Base-by-base conservation (phyloP, 2,329 filamentous ascomycete genomes). In the Apiospora aurea region DNA sequence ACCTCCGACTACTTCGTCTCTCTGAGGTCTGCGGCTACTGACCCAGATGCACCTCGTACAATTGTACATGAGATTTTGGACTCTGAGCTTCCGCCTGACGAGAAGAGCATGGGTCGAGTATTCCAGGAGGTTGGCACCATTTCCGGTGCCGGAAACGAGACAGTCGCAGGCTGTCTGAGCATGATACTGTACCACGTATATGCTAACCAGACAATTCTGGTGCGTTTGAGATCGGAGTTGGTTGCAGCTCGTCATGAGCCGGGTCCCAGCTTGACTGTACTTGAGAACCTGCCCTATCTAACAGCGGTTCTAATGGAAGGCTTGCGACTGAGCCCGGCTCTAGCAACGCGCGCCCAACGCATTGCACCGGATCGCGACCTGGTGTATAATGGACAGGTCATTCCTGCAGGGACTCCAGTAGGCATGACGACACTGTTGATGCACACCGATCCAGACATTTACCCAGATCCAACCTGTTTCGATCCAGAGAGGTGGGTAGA, bases 231-330 rank as follows among this genome's bases (percentile, higher is more conserved):
- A 21, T n/a, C 43, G 1, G 67, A 69, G 67, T 29, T 69, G 2
- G 41, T 43, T 18, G 46, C n/a, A 4, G 4, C 46, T 8, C 46
- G 41, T 8, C 44, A 24, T 14, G n/a, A n/a, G n/a, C n/a, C n/a
- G n/a, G n/a, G n/a, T n/a, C n/a, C n/a, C n/a, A n/a, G n/a, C n/a
- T 6, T 29, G 41, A 34, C 11, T 2, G 34, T 21, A 51, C 10
- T 29, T 51, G 67, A 80, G 83, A 70, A 74, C 57, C 76, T 85
- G 38, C 82, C 82, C 0, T 88, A 87, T 73, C 82, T 89, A 29
- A 78, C 82, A 41, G 86, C 85, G n/a, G 85, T 88, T 2, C 81
- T 89, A 70, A 85, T 85, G 67, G 87, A 89, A 77, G 80, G 85
- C 0, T 80, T 88, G 75, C 83, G 87, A 8, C 78, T 87, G 5